A percentile compares a stretch with the other conserved stretches of the same genome.
These are phyloP conservation scores for Taphrina populina DNA, from an alignment of 1,139 yeast genomes.

Conservation along the genomic window DNA sequence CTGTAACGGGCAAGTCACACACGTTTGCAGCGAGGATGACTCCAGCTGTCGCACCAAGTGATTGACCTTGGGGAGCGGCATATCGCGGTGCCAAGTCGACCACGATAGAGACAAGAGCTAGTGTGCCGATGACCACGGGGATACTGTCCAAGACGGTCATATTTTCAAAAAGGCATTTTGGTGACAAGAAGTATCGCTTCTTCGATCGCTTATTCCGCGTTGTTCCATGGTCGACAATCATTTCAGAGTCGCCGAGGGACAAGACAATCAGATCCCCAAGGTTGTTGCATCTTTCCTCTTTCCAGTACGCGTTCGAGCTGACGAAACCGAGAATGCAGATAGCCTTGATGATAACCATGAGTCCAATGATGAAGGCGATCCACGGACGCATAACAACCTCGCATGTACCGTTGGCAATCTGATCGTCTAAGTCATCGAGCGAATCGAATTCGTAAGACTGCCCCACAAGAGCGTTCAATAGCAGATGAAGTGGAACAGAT, in stretches of 20 bases:
- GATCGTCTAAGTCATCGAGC: neutral
- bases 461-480: constrained; percentile 11
- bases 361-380: neutral
- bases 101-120: neutral
- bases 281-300: neutral
- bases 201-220: neutral
- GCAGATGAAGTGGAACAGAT: constrained; percentile 11
- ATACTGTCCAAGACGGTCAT: constrained; percentile 2
- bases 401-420: constrained; percentile 8
- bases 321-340: neutral
- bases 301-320: constrained; percentile 1
- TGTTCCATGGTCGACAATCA: neutral
- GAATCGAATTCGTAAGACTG: constrained; percentile 2
- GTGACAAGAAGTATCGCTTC: neutral
- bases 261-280: constrained; percentile 2
- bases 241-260: neutral
- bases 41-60: neutral
- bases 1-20: no score
- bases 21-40: constrained; percentile 18
- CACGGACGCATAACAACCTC: constrained; percentile 12
- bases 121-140: constrained; percentile 5
- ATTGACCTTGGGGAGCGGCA: constrained; percentile 7
- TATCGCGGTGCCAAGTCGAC: constrained; percentile 3
- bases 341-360: constrained; percentile 14
- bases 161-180: neutral